Evolutionary conservation across 2,329 filamentous ascomycete genomes (phyloP), one percentile per base, ranked within the genome.

Genomic region (Aquanectria penicillioides): DNA sequence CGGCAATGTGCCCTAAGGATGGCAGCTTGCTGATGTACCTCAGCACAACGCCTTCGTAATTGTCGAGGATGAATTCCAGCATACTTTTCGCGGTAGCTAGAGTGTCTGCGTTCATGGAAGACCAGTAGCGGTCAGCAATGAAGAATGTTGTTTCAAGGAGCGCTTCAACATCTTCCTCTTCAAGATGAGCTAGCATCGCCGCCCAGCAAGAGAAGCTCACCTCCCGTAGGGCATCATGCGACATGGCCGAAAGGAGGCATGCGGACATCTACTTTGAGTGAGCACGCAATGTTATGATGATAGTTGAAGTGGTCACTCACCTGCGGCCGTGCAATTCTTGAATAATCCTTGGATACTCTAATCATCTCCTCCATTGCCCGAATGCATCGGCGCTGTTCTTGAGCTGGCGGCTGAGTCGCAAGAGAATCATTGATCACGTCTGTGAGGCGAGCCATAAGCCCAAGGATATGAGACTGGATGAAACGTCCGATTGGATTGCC

Each of bases 121-220:
- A 64, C 95, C 95, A 99, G 69, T 95, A 89, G 65, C 90, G 88
- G 20, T 90, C 88, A 44, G 98, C 88, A 34, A 97, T 86, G 50
- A 94, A 93, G 65, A 98, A 93, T 0, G 94, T 97, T 57, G 94
- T 93, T 71, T 97, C 93, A 8, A 98, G 80, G 31, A 97, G 83
- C 22, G 87, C 83, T 64, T 90, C 89, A 6, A 97, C 83, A 69
- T 97, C 94, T 20, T 93, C 89, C 55, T 89, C 88, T 9, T 89
- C 89, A 43, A 98, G 82, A 48, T 89, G 86, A 23, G 79, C 84
- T 15, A 98, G 83, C 77, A 99, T 88, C 8, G 88, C 84, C 22
- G 87, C 84, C 95, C 95, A 99, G 44, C 93, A 92, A 4, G 85
- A 86, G 69, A 98, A 94, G 2, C 93, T 92, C 25, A 87, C 82